Conservation (phyloP, 768 basidiomycete genomes). For the Russula lepida region DNA sequence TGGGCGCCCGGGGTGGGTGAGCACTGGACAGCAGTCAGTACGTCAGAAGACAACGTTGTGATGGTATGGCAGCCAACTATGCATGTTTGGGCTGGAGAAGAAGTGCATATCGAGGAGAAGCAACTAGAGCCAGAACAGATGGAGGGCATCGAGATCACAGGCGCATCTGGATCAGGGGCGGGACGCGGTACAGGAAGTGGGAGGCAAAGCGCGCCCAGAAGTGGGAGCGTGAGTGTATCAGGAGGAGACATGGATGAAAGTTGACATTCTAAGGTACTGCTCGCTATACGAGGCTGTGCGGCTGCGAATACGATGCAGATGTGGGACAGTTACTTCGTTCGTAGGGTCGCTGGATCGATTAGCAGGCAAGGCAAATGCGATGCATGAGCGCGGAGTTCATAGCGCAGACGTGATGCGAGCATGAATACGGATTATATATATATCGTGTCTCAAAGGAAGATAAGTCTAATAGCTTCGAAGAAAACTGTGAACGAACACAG, state of each 20-base stretch:
- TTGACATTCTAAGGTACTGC: slow-evolving; percentile 8
- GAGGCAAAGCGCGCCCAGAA: slow-evolving; percentile 53
- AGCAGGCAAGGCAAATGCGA: not conserved
- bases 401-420: not conserved
- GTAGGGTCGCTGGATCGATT: not conserved
- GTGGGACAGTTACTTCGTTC: not conserved
- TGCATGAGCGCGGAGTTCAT: not conserved
- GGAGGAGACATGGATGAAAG: slow-evolving; percentile 38
- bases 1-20: slow-evolving; percentile 85
- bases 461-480: slow-evolving; percentile 58
- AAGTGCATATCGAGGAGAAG: slow-evolving; percentile 73
- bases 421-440: not conserved
- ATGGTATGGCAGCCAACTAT: slow-evolving; percentile 98
- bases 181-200: slow-evolving; percentile 25
- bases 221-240: slow-evolving; percentile 40
- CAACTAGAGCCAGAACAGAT: slow-evolving; percentile 77
- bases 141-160: slow-evolving; percentile 57
- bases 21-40: slow-evolving; percentile 76
- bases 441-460: slow-evolving; percentile 46
- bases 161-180: slow-evolving; percentile 19
- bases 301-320: not conserved
- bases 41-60: slow-evolving; percentile 94
- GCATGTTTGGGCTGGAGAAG: slow-evolving; percentile 89
- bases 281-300: slow-evolving; percentile 1
- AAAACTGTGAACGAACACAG: slow-evolving; percentile 39